Base-by-base conservation (phyloP, 225 moss, liverwort and hornwort species). In the Marchantia polymorpha region DNA sequence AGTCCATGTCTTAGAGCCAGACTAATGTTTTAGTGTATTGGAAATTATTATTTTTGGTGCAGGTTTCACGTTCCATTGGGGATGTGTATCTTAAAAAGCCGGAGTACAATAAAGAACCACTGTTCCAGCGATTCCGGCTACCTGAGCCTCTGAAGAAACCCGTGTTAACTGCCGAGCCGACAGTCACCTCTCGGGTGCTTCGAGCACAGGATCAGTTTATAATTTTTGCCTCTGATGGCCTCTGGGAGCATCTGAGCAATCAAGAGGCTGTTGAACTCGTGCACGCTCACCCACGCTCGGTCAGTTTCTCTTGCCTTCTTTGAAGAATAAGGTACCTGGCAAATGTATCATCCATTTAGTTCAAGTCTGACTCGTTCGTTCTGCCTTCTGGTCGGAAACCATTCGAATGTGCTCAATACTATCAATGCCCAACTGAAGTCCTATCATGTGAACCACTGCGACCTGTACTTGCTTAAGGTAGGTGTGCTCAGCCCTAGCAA, bases 221-320 rank as follows among this genome's bases (percentile, higher is more conserved):
- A 48, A 93, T 99, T 82, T 92, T 99, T 71, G 97, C 97, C 39
- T 99, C 97, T 51, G 97, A 99, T 84, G 97, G 97, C 49, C 90
- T 99, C 50, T 99, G 97, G 97, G 97, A 99, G 90, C 97, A 99
- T 85, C 74, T 99, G 83, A 91, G 87, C 87, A 99, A 82, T 79
- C 91, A 93, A 79, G 94, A 95, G 79, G 97, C 94, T 50, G 97
- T 92, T 0, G 93, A 99, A 55, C 91, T 99, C 22, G 97, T 94
- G 7, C 90, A 93, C 72, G 91, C 90, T 69, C 87, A 92, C 78
- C 93, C 94, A 79, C 92, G 94, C 53, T 75, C 82, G 86, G 89
- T 86, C 5, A 81, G 89, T 86, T 8, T 50, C 52, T 74, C 55
- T 74, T 26, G 29, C 25, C 22, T 73, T 25, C 52, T 73, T 8